phyloP scores from a whole-genome alignment of 116 monocot species.

The Iris pallida region DNA sequence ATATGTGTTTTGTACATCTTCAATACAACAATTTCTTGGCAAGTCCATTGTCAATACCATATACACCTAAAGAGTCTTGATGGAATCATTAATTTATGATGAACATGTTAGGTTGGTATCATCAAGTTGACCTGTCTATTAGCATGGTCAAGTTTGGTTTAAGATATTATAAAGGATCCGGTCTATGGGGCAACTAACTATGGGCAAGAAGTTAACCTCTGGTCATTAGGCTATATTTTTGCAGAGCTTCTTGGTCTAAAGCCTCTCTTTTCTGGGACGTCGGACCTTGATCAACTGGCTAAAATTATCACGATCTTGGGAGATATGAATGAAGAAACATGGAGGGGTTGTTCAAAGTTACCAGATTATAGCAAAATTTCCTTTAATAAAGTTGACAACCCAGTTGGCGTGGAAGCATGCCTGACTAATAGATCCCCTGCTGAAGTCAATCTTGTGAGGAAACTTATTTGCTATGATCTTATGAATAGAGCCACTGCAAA shows the following conservation, averaged over 20 bases:
- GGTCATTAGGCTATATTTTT: constrained; percentile 84
- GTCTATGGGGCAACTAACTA: constrained; percentile 76
- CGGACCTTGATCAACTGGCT: constrained; percentile 80
- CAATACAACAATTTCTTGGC: too few species aligned
- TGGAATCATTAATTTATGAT: too few species aligned
- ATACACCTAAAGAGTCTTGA: too few species aligned
- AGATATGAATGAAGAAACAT: constrained; percentile 60
- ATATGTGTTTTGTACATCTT: too few species aligned
- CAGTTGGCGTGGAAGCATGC: constrained; percentile 55
- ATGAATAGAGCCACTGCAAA: constrained; percentile 46
- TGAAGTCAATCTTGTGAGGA: constrained; percentile 56
- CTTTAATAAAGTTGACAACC: constrained; percentile 60
- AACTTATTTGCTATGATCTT: constrained; percentile 59
- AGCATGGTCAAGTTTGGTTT: too few species aligned
- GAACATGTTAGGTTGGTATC: too few species aligned
- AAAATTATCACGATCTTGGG: constrained; percentile 70
- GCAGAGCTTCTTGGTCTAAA: constrained; percentile 64
- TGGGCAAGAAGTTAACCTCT: constrained; percentile 71
- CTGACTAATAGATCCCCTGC: constrained; percentile 34
- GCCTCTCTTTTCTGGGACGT: constrained; percentile 75
- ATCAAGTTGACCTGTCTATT: too few species aligned
- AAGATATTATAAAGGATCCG: too few species aligned
- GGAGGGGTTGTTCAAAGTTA: constrained; percentile 63
- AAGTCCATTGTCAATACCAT: too few species aligned
- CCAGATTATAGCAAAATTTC: constrained; percentile 78